Evolutionary conservation across 1,139 yeast species (phyloP), one percentile per base, ranked within the genome.

Genomic region (Pichia sp.): DNA sequence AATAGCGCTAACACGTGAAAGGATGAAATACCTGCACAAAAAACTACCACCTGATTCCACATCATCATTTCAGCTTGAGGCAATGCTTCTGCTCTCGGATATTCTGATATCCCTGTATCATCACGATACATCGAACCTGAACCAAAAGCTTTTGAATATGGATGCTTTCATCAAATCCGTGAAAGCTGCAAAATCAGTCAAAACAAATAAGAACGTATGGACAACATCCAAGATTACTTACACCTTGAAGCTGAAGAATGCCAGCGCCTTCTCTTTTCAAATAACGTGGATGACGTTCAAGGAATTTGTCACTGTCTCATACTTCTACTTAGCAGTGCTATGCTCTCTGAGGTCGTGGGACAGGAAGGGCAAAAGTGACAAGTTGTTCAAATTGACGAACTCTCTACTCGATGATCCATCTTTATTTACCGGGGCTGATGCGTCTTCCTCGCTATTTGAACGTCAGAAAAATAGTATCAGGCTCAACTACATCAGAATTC

Each of bases 201-300:
- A 48, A 47, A 22, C 6, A 14, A 1, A 17, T 32, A 2, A 33
- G 33, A 6, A 8, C 12, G 9, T 24, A 53, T 62, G 40, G 58
- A 52, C 29, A 34, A 40, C 27, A 8, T 25, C 21, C 22, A 37
- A 3, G 35, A 39, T 12, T 58, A 62, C 60, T 12, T 33, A 6
- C n/a, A 30, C 9, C 60, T 66, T 67, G 41, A 33, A 13, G 49
- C 6, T 32, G 28, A 39, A 29, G 29, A 19, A 27, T 10, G n/a
- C 13, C 12, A 12, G 10, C 4, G 10, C 22, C 27, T 29, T 51
- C 13, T 42, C 51, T 3, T 30, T 53, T 16, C 45, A 48, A 12
- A 44, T 63, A 13, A 44, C 47, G 7, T 71, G 76, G 75, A 42
- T 70, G 15, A 58, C 61, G 23, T 53, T 63, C 2, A 63, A 62